A percentile compares a stretch with the other conserved stretches of the same genome.
These are phyloP conservation scores for Pseudozyma sp. DNA, from an alignment of 1,284 basidiomycete genomes.

Conservation along the genomic window DNA sequence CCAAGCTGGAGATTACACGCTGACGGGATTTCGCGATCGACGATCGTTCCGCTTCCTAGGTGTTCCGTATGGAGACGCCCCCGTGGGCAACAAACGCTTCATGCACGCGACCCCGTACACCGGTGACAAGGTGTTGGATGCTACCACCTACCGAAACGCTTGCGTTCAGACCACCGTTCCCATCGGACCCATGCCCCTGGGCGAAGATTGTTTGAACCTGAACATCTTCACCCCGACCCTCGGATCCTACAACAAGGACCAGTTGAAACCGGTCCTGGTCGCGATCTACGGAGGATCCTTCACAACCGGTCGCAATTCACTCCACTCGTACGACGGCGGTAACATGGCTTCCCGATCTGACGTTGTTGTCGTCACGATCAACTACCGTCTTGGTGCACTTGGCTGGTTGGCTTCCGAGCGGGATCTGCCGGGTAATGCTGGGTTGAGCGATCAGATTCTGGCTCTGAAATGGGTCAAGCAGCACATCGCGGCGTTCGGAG, in stretches of 20 bases:
- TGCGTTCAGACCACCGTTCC: conserved; percentile 28
- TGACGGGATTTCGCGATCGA: conserved; percentile 39
- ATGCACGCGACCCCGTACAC: conserved; percentile 39
- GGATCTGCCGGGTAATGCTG: conserved; percentile 55
- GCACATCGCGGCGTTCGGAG: conserved; percentile 76
- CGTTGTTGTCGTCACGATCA: conserved; percentile 74
- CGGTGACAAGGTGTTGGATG: conserved; percentile 36
- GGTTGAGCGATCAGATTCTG: conserved; percentile 58
- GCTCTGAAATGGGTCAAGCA: conserved; percentile 73
- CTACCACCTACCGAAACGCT: conserved; percentile 36
- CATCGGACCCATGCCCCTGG: conserved; percentile 24
- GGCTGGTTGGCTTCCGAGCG: conserved; percentile 50
- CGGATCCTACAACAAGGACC: conserved; percentile 13
- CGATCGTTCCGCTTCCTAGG: conserved; percentile 47
- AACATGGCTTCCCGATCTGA: conserved; percentile 71
- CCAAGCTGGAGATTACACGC: conserved; percentile 26
- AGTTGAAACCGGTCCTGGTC: conserved; percentile 74
- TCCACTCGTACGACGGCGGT: conserved; percentile 71
- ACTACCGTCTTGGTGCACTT: conserved; percentile 71
- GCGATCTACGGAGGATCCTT: conserved; percentile 71
- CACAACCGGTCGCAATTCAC: conserved; percentile 69
- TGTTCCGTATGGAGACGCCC: conserved; percentile 40
- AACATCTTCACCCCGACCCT: conserved; percentile 74
- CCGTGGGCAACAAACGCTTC: conserved; percentile 36
- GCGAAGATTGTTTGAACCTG: conserved; percentile 73